phyloP scores from a whole-genome alignment of 1,139 yeast species.

The Suhomyces kunorum region DNA sequence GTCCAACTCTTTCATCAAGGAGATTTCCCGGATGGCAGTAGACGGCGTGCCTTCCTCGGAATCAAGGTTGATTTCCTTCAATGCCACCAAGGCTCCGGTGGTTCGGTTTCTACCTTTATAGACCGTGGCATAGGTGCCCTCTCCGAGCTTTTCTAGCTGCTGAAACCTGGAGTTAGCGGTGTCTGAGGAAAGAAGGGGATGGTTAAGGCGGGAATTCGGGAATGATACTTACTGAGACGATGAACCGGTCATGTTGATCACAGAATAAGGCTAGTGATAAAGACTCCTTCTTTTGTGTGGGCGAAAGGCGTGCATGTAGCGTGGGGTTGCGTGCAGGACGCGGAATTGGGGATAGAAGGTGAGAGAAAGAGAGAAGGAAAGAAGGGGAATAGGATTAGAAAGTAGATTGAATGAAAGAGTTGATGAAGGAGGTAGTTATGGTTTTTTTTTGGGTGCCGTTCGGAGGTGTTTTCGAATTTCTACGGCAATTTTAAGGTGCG shows the following conservation, averaged over 20 bases:
- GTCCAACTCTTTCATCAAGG: constrained; percentile 92
- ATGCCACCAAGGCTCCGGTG: constrained; percentile 90
- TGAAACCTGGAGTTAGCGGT: constrained; percentile 38
- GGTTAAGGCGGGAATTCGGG: background rate
- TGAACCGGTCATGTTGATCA: constrained; percentile 27
- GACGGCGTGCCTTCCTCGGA: constrained; percentile 98
- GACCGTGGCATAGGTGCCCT: constrained; percentile 98
- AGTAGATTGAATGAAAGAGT: background rate
- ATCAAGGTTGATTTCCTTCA: constrained; percentile 91
- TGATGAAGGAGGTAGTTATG: background rate
- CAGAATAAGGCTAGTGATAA: background rate
- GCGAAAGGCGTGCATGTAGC: background rate
- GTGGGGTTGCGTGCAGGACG: background rate
- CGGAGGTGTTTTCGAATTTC: background rate
- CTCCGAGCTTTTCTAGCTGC: constrained; percentile 87
- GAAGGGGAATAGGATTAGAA: background rate
- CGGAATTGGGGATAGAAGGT: background rate
- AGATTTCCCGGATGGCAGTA: constrained; percentile 94
- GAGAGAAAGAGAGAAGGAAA: background rate
- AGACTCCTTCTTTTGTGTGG: background rate
- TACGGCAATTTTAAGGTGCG: background rate
- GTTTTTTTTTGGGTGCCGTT: background rate
- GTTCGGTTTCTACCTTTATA: constrained; percentile 92
- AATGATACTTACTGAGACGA: constrained; percentile 30
- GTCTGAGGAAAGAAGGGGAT: background rate